Base-by-base conservation (phyloP, 2,329 filamentous ascomycete species). In the Ophioceras dolichostomum region DNA sequence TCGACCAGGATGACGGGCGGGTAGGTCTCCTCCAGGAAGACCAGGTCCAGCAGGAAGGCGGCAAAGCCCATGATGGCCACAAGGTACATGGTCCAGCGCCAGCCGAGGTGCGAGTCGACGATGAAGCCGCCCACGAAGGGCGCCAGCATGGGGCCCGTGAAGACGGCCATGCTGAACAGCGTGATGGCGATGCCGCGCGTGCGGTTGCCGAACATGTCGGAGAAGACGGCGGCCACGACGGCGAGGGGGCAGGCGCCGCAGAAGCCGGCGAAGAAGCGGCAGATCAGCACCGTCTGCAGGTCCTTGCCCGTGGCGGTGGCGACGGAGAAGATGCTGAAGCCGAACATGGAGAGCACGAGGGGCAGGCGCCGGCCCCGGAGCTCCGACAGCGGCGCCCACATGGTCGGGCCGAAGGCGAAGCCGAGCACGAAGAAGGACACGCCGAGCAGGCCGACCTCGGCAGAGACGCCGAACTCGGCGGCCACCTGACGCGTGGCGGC, bases 311-410 rank as follows among this genome's bases (percentile, higher is more conserved):
- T 73, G 7, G 76, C 81, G 34, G 74, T 67, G 5, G 70, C 76
- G 40, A 83, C 67, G 34, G 74, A 76, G 54, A 82, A 77, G 45
- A 84, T 55, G 40, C 77, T 78, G 52, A 87, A 84, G 27, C 76
- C 76, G 49, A 80, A 76, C 69, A 78, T 76, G 47, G 71, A 55
- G 19, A 77, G 41, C 22, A 79, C 59, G 3, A 82, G 52, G 8
- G 77, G 76, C 17, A 82, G 54, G 24, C 73, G 65, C 20, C 83
- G 72, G 27, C 83, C 83, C 47, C 67, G 73, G 27, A 82, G 62
- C 58, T 89, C 83, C 2, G 77, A 83, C 4, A 87, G 59, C 1
- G 83, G 83, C 2, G 81, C 82, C 64, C 79, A 83, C 17, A 87
- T 62, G 0, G 74, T 71, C 2, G 83, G 82, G 4, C 81, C 82